phyloP scores from a whole-genome alignment of 1,284 basidiomycete genomes.

The Earliella scabrosa region DNA sequence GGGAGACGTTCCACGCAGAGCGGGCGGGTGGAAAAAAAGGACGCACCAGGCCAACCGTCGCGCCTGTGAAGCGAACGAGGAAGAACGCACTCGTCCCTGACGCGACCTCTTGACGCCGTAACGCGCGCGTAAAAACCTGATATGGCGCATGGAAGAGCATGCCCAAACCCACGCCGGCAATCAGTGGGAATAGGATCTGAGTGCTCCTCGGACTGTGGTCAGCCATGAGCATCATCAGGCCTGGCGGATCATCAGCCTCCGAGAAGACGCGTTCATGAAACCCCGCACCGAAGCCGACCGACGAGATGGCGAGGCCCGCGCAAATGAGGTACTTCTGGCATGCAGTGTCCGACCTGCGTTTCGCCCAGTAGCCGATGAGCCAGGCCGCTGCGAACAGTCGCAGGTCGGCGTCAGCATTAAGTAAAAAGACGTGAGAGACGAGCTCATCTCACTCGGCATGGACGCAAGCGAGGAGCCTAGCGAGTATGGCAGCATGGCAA shows the following conservation, averaged over 20 bases:
- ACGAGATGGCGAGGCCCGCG: slow-evolving; percentile 62
- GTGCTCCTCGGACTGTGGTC: slow-evolving; percentile 48
- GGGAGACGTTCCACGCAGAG: slow-evolving; percentile 19
- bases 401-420: slow-evolving; percentile 8
- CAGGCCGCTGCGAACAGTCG: slow-evolving; percentile 54
- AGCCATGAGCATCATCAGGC: slow-evolving; percentile 65
- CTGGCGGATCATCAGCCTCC: slow-evolving; percentile 39
- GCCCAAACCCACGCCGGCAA: slow-evolving; percentile 78
- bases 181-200: slow-evolving; percentile 61
- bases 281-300: slow-evolving; percentile 72
- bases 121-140: slow-evolving; percentile 69
- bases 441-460: slow-evolving; percentile 51
- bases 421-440: slow-evolving; percentile 14
- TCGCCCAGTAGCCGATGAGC: slow-evolving; percentile 71
- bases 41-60: slow-evolving; percentile 76
- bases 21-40: neutral
- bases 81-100: slow-evolving; percentile 83
- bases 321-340: slow-evolving; percentile 69
- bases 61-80: slow-evolving; percentile 81
- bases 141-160: slow-evolving; percentile 84
- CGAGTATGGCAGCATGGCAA: slow-evolving; percentile 78
- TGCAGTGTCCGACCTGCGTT: slow-evolving; percentile 55
- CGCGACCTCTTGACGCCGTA: slow-evolving; percentile 69
- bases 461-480: slow-evolving; percentile 81
- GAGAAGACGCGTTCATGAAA: slow-evolving; percentile 12